Base-by-base conservation (phyloP, 2,329 filamentous ascomycete species). In the Thermothelomyces thermophilus region DNA sequence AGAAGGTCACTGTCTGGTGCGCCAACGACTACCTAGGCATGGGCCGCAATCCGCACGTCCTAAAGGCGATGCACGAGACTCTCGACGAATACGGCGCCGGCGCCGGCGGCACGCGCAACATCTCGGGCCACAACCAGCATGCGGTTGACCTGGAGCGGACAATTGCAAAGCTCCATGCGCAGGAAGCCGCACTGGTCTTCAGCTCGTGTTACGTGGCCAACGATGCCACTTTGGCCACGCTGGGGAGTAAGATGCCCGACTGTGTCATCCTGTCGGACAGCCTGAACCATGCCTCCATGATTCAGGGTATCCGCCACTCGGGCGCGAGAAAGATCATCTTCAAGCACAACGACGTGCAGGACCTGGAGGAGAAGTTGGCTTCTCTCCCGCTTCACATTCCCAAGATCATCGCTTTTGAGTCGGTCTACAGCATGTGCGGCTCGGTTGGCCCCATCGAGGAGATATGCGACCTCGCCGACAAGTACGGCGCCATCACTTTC, bases 21-120 rank as follows among this genome's bases (percentile, higher is more conserved):
- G 94, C 91, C 66, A 98, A 98, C 64, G 93, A 98, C 68, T 98
- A 98, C 68, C 82, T 98, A 16, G 93, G 93, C 60, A 98, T 98
- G 93, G 91, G 93, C 39, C 81, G 90, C 61, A 96, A 97, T 70
- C 79, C 82, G 11, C 76, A 87, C 44, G 93, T 98, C 10, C 73
- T 98, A 63, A 82, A 87, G 66, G 81, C 81, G 50, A 98, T 98
- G 93, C 91, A 98, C 67, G 80, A 93, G 66, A 96, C 91, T 2
- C 73, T 98, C 39, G 90, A 98, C 60, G 88, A 83, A 64, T 98
- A 98, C 62, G 93, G 93, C 52, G 89, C 93, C 30, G 93, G 93
- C 52, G 93, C 93, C 30, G 93, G 93, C 55, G 93, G 93, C 48
- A 98, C 93, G 44, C 81, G 93, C 61, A 98, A 98, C 67, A 98